Evolutionary conservation across 2,329 filamentous ascomycete genomes (phyloP).

Genomic region (Diplodia mutila): DNA sequence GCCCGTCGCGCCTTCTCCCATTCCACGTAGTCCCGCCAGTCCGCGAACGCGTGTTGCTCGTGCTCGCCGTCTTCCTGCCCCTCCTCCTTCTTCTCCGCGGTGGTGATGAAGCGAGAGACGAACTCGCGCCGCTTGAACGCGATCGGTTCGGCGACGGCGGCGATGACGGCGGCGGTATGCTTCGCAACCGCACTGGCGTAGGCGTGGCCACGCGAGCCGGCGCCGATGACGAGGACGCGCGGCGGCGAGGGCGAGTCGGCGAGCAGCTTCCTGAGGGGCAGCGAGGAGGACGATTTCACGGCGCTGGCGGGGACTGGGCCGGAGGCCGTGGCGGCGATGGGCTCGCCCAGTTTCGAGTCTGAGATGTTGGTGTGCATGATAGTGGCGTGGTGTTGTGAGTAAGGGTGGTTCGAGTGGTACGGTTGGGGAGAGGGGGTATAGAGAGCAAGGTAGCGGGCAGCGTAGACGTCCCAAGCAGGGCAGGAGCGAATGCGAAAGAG

Average conservation of each 20-base stretch:
- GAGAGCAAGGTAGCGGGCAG: not conserved
- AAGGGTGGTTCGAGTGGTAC: not conserved
- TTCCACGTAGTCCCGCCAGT: constrained; percentile 75
- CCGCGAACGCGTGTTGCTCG: constrained; percentile 55
- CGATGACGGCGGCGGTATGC: constrained; percentile 61
- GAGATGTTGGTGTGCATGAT: constrained; percentile 2
- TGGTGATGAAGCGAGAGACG: constrained; percentile 67
- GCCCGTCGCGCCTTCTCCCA: constrained; percentile 70
- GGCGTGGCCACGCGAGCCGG: constrained; percentile 42
- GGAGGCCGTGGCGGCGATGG: not conserved
- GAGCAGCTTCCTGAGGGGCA: constrained; percentile 8
- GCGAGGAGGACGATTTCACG: not conserved
- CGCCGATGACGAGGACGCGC: constrained; percentile 44
- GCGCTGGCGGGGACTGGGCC: not conserved
- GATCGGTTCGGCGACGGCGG: constrained; percentile 80
- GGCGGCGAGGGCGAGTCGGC: constrained; percentile 14
- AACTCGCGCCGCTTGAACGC: constrained; percentile 74
- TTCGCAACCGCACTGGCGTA: constrained; percentile 37
- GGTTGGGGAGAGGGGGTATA: not conserved
- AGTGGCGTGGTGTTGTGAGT: not conserved
- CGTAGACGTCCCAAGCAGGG: not conserved
- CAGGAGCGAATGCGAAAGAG: not conserved
- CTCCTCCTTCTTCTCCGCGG: constrained; percentile 58
- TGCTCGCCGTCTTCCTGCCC: not conserved
- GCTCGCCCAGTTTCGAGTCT: not conserved